Base-by-base conservation (phyloP, 2,329 filamentous ascomycete genomes). In the Gyromitra esculenta region DNA sequence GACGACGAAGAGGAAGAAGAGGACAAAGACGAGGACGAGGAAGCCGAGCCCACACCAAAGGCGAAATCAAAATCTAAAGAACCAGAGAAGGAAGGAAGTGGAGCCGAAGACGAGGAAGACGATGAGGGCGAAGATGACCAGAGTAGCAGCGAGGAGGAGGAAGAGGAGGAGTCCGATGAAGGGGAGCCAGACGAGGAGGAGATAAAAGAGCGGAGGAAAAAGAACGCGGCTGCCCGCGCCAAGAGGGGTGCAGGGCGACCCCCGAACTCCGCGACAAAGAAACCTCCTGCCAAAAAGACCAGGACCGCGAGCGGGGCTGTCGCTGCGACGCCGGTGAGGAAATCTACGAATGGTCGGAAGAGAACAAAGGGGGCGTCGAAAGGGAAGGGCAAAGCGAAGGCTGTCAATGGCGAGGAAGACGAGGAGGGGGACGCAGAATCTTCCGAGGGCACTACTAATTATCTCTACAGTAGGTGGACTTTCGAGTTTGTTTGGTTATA, bases 351-450 rank as follows among this genome's bases (percentile, higher is more conserved):
- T 70, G 74, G 71, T 82, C 84, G 77, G 9, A 76, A 69, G 48
- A 63, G 71, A 50, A 84, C 84, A 81, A 81, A 85, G 56, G 88
- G 85, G 82, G 90, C 89, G 82, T 88, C 89, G 1, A 88, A 88
- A 1, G 84, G 84, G 18, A 91, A 91, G 84, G 64, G 70, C 3
- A 90, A 90, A 82, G 86, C 89, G 64, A 91, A 90, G 83, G 87
- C 87, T 81, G 88, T 88, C 54, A 84, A 85, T 35, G 84, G 84
- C 54, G 83, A 85, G 15, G 79, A 81, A 37, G 82, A 82, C 7
- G 81, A 82, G 8, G 81, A 82, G 8, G 84, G 89, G 89, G 74
- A 87, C 84, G 79, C 85, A 83, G 87, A 52, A 80, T 35, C 18
- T 15, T 18, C 35, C 9, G 72, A 75, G 39, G 59, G 48, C 9